Conservation (phyloP, 768 basidiomycete species). For the Daedalea quercina region DNA sequence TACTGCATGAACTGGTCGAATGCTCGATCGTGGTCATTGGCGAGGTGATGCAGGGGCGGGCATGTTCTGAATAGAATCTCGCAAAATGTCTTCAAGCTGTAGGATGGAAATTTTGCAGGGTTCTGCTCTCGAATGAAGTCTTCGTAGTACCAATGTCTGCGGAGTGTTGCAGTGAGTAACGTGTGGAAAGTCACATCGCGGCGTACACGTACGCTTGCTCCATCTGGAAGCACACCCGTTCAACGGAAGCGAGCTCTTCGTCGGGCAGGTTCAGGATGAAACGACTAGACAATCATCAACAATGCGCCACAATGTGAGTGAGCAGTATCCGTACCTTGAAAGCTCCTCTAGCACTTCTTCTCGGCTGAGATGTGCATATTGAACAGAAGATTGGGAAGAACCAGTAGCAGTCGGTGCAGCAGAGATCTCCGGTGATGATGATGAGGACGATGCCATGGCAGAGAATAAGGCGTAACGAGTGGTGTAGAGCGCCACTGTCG, state of each 20-base stretch:
- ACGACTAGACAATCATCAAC: constrained; percentile 44
- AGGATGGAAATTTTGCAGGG: constrained; percentile 69
- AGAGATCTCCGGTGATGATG: constrained; percentile 70
- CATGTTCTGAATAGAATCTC: constrained; percentile 84
- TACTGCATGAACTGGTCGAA: constrained; percentile 92
- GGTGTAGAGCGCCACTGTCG: constrained; percentile 25
- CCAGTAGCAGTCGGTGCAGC: constrained; percentile 35
- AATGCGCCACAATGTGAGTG: constrained; percentile 10
- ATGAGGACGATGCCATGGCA: constrained; percentile 70
- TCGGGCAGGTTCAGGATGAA: constrained; percentile 96
- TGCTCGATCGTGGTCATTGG: constrained; percentile 77
- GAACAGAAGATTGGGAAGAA: constrained; percentile 49
- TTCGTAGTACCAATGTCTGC: constrained; percentile 99
- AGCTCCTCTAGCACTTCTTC: constrained; percentile 90
- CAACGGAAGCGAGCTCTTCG: constrained; percentile 84
- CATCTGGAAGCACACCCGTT: constrained; percentile 96
- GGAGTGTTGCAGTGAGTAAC: constrained; percentile 10
- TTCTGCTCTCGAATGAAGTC: constrained; percentile 95
- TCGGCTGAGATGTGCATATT: constrained; percentile 54
- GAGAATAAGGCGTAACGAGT: constrained; percentile 16
- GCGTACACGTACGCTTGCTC: constrained; percentile 84
- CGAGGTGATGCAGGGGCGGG: constrained; percentile 77
- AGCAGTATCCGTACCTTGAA: constrained; percentile 47
- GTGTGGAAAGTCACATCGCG: constrained; percentile 1
- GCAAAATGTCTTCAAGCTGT: constrained; percentile 89